Base-by-base conservation (phyloP, 371 early-diverging fungal species). In the Apophysomyces sp. region DNA sequence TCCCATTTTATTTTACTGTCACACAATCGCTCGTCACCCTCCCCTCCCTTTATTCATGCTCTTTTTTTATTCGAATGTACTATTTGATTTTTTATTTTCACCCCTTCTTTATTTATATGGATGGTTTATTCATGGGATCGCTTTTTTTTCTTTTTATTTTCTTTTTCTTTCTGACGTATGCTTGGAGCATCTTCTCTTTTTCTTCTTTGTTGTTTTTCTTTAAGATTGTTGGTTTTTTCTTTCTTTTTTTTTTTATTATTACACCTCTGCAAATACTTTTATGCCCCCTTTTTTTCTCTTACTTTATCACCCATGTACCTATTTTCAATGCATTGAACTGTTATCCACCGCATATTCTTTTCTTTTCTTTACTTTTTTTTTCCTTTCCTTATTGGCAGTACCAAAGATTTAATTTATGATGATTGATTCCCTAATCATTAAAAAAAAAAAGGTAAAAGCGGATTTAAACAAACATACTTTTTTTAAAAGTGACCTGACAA, bases 161-260 rank as follows among this genome's bases (percentile, higher is more conserved):
- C n/a, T 61, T 21, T 55, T 36, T 30, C n/a, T 27, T 39, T 53
- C 59, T 57, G 12, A 26, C 29, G 36, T 44, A 44, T 55, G 60
- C 53, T 57, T 65, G 61, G 62, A 62, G 40, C 27, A 40, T 57
- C 32, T 56, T 27, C 39, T 30, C 49, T 40, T 44, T 60, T 55
- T 24, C 44, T 26, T 59, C 34, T 15, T 39, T 57, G 49, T 55
- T 57, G n/a, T 41, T 37, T 60, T 52, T 29, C 58, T 52, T 60
- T 55, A 30, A 54, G 37, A 57, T 49, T 39, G 49, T 32, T 29
- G 32, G 12, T 39, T 2, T 32, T 7, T 31, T 59, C 13, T 26
- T 54, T 44, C 13, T 9, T 52, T 55, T 59, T 28, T 65, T 36
- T 53, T 54, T 59, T 57, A 32, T 34, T 36, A 51, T 24, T 32